Conservation (phyloP, 2,329 filamentous ascomycete species). For the Penicillium rolfsii region DNA sequence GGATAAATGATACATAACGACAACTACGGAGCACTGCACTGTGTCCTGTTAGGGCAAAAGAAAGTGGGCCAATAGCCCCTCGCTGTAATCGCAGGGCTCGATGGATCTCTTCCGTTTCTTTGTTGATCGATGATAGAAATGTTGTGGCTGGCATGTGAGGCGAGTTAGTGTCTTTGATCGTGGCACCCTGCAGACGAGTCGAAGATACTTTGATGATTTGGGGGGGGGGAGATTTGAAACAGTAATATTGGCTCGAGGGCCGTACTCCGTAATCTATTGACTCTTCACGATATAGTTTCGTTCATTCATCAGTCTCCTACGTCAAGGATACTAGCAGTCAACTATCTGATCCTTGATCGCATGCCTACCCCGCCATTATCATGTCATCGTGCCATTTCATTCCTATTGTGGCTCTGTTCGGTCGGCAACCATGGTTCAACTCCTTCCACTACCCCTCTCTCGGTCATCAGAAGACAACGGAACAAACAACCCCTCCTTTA, state of each 20-base stretch:
- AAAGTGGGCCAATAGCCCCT: constrained; percentile 22
- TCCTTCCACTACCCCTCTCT: constrained; percentile 18
- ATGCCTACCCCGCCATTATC: constrained; percentile 5
- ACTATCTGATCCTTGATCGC: neutral
- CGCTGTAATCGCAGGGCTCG: constrained; percentile 14
- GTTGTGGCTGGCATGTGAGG: constrained; percentile 34
- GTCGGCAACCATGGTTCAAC: constrained; percentile 28
- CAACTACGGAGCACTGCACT: neutral
- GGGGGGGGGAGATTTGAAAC: too few species aligned
- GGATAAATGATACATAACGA: constrained; percentile 14
- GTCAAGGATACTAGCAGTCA: neutral
- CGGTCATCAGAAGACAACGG: neutral
- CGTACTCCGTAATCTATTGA: neutral
- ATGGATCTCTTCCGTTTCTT: constrained; percentile 11
- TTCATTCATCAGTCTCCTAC: neutral
- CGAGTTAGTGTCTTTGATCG: constrained; percentile 26
- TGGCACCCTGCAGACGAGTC: constrained; percentile 22
- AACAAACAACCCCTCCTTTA: constrained; percentile 9
- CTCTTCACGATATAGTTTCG: neutral
- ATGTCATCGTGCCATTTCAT: constrained; percentile 4
- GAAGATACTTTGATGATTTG: neutral
- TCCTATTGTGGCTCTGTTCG: constrained; percentile 2
- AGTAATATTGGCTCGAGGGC: neutral
- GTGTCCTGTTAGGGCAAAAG: constrained; percentile 12
- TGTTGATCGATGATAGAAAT: constrained; percentile 23